Evolutionary conservation across 2,329 filamentous ascomycete species (phyloP).

Genomic region (Sarocladiaceae sp.): DNA sequence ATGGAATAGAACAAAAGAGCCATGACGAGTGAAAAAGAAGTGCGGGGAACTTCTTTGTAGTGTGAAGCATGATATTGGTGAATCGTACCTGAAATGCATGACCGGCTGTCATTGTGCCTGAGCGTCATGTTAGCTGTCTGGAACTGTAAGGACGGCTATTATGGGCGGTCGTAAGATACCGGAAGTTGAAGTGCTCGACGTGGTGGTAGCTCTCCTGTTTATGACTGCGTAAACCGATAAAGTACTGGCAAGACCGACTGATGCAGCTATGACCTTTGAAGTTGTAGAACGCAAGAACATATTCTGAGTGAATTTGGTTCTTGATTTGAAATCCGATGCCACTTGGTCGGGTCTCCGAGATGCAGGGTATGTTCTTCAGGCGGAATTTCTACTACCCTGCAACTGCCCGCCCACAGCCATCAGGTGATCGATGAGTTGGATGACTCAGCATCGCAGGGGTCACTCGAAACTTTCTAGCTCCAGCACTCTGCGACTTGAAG

Average conservation of each 20-base stretch:
- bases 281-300: conserved; percentile 4
- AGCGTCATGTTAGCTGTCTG: background rate
- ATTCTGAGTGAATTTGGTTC: conserved; percentile 6
- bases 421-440: background rate
- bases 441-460: conserved; percentile 5
- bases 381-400: background rate
- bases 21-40: background rate
- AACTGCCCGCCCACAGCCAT: background rate
- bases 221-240: background rate
- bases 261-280: conserved; percentile 3
- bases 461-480: conserved; percentile 8
- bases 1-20: background rate
- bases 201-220: background rate
- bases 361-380: background rate
- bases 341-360: conserved; percentile 1
- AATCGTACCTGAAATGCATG: conserved; percentile 41
- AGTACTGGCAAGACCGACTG: background rate
- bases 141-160: background rate
- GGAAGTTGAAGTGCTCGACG: background rate
- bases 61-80: too few species aligned
- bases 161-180: background rate
- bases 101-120: conserved; percentile 36
- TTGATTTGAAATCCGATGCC: conserved; percentile 8
- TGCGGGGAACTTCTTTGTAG: background rate
- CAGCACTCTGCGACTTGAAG: background rate